Conservation (phyloP, 2,329 filamentous ascomycete genomes). For the Ceratocystis papillata region DNA sequence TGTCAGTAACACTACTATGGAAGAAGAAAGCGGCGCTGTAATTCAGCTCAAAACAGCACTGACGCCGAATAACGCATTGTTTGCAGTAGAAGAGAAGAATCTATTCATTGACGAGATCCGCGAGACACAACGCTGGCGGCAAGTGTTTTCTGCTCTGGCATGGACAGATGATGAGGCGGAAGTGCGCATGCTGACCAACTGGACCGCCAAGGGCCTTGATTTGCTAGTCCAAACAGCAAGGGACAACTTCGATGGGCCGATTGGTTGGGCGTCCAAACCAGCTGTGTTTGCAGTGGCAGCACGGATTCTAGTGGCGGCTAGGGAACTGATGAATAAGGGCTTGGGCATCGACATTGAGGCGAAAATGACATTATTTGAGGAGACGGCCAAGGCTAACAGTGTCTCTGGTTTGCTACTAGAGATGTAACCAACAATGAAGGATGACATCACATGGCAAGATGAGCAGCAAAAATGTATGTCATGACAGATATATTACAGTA, state of each 20-base stretch:
- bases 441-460: not conserved
- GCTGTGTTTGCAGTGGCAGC: conserved; percentile 54
- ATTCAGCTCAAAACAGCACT: conserved; percentile 39
- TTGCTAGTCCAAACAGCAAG: conserved; percentile 25
- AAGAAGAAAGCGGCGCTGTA: conserved; percentile 39
- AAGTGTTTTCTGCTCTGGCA: conserved; percentile 35
- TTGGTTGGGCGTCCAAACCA: conserved; percentile 62
- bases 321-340: conserved; percentile 30
- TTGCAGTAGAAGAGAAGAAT: conserved; percentile 85
- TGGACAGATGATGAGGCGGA: conserved; percentile 25
- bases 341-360: conserved; percentile 25
- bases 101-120: conserved; percentile 76
- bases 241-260: conserved; percentile 44
- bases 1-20: conserved; percentile 30
- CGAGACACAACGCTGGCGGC: conserved; percentile 60
- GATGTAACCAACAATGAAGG: conserved; percentile 15
- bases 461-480: not conserved
- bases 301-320: conserved; percentile 36
- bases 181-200: conserved; percentile 32
- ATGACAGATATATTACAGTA: conserved; percentile 8
- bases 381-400: conserved; percentile 18
- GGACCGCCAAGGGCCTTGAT: conserved; percentile 42
- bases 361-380: conserved; percentile 19
- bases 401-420: conserved; percentile 26
- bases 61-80: conserved; percentile 56